Base-by-base conservation (phyloP, 345 rosid genomes). In the Hypericum androsaemum region DNA sequence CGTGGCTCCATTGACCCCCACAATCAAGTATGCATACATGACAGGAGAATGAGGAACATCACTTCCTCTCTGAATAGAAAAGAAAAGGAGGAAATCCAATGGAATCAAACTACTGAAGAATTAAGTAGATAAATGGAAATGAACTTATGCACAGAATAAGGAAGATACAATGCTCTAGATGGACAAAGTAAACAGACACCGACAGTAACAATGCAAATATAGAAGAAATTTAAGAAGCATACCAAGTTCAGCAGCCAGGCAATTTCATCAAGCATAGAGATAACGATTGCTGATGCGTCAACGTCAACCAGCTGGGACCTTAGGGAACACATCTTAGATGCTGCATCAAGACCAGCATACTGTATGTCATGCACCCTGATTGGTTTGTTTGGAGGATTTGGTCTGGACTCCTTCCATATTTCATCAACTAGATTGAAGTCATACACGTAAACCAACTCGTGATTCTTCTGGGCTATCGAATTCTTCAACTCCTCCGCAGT, bases 11-110 rank as follows among this genome's bases (percentile, higher is more conserved):
- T 78, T 81, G 52, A 74, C 65, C 75, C 75, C 94, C 47, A 90
- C 86, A 12, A 81, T 73, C 54, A 90, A 65, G 75, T 90, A 87
- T 35, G 96, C 89, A 64, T 90, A 90, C 80, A 74, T 79, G 56
- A 90, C 96, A 53, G 98, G 96, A n/a, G 96, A 87, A 78, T 90
- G 83, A 59, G 96, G 96, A 73, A 87, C 81, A 71, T 90, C 98
- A 35, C 78, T 70, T 66, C 96, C 98, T 77, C 98, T 82, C 98
- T 90, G 78, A 74, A 76, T 66, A 58, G 57, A 74, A 76, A 68
- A 58, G 57, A 39, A 47, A 16, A 42, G 47, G 15, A 50, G n/a
- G 17, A 16, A 22, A 51, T 40, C 58, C 10, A 60, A 13, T 52
- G 54, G 17, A 7, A 39, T 13, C 15, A 67, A 56, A 22, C 9